Base-by-base conservation (phyloP, 2,329 filamentous ascomycete species). In the Tympanopsis confertula region DNA sequence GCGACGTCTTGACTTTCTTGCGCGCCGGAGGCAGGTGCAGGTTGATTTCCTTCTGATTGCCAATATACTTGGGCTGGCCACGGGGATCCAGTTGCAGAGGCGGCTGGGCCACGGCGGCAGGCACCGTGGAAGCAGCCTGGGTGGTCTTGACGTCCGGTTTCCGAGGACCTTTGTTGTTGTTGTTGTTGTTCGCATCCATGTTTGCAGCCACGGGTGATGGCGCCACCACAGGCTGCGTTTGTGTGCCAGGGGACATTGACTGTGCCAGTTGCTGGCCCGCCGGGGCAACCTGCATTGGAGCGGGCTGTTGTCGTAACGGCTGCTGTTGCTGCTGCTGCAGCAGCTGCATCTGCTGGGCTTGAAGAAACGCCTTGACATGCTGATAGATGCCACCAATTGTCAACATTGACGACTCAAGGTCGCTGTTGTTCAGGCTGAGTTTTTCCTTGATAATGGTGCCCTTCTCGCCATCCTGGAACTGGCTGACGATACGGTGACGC, bases 81-180 rank as follows among this genome's bases (percentile, higher is more conserved):
- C 75, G 70, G 20, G 76, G 75, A 12, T 68, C 68, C 40, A 78
- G 66, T 19, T 61, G 56, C 51, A 75, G 76, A 0, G 74, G 74
- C 13, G 73, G 67, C 43, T 76, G 71, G 13, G 66, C 49, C 1
- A 26, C 22, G 22, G 22, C n/a, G 7, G 67, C 67, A 0, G 71
- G 78, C 13, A 75, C 74, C 7, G 75, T 72, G 12, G 71, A 63
- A 3, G 74, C 72, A 0, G 68, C 56, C 42, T 70, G 65, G 5
- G 58, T 61, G 5, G 56, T 56, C 49, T 69, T 72, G 50, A 61
- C 67, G 22, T 47, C 54, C 4, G 58, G 56, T 38, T 62, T 61
- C 41, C 65, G 61, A 39, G 64, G 64, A 39, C 52, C 47, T 45
- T 61, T 35, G 7, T 29, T 47, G 50, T 26, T 26, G 7, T 10